Base-by-base conservation (phyloP, 208 protist species). In the Phytomonas sp. region DNA sequence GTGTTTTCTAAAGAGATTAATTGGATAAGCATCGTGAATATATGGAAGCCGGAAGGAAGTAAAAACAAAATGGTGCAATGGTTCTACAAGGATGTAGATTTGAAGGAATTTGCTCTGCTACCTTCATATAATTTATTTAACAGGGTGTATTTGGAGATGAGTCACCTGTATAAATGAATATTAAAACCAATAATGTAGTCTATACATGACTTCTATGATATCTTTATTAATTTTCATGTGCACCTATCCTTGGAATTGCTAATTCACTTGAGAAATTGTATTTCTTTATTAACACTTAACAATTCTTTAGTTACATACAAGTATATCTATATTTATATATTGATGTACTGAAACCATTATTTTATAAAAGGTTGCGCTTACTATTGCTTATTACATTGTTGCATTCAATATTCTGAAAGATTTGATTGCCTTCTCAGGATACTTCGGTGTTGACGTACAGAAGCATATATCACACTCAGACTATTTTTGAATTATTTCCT, bases 351-450 rank as follows among this genome's bases (percentile, higher is more conserved):
- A 13, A 65, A 65, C 37, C 2, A 60, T 65, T 46, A 65, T 65
- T 51, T 60, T 65, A 34, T 56, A 36, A 29, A 40, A 40, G 20
- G 17, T 68, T 62, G 62, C 66, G 36, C 61, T 31, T 62, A 64
- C 46, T 53, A 33, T 69, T 6, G 68, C n/a, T 60, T 67, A 32
- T 66, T 60, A 51, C 28, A 31, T 67, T 59, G 11, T n/a, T 70
- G 56, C 28, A 28, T 63, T 36, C 8, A 40, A 62, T 68, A 72
- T 72, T 71, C 62, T 68, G 61, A 60, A 53, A 17, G 23, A 65
- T 20, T 65, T 7, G 23, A 56, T 62, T 63, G 9, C 37, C 65
- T 31, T 53, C 29, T 69, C 62, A 61, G 28, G 64, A 29, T 73
- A 59, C 67, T 62, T 62, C 30, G 36, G 34, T 13, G 32, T 15